Evolutionary conservation across 108 stramenopile species (phyloP).

Genomic region (Cyclotella sp.): DNA sequence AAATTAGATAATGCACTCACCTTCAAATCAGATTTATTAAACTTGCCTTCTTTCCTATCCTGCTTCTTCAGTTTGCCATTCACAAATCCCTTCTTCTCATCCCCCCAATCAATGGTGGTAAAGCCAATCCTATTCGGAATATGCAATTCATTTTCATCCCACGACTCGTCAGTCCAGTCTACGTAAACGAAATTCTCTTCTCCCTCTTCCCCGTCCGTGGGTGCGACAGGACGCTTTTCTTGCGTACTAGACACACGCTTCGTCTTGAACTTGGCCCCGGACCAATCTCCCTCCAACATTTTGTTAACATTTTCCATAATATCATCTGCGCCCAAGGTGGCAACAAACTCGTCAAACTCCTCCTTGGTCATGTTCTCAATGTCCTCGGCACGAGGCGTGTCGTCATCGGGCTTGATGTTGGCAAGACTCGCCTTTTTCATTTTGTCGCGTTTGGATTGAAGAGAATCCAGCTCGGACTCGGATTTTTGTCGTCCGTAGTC

Average conservation of each 20-base stretch:
- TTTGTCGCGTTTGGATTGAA: constrained; percentile 38
- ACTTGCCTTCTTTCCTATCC: constrained; percentile 68
- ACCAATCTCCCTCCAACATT: constrained; percentile 15
- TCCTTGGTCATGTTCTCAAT: constrained; percentile 55
- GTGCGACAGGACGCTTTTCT: neutral
- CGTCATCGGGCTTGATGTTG: constrained; percentile 48
- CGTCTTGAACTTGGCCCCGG: constrained; percentile 32
- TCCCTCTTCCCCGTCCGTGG: neutral
- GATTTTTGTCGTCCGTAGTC: constrained; percentile 19
- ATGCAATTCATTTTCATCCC: constrained; percentile 88
- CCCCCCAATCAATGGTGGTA: constrained; percentile 73
- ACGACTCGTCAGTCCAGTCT: constrained; percentile 70
- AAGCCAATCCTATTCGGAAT: constrained; percentile 89
- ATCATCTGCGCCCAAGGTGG: constrained; percentile 20
- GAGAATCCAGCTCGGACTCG: constrained; percentile 37
- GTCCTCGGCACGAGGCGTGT: constrained; percentile 26
- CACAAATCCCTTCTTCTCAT: constrained; percentile 66
- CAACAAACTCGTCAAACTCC: constrained; percentile 54
- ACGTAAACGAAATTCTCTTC: constrained; percentile 44
- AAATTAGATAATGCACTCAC: constrained; percentile 35
- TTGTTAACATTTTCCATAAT: constrained; percentile 9
- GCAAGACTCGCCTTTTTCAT: constrained; percentile 21
- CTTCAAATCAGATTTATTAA: constrained; percentile 71
- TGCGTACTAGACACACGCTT: constrained; percentile 14
- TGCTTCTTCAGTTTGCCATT: constrained; percentile 76